Percentiles rank a stretch among this genome's conserved stretches.
Evolutionary conservation across 805 yeast genomes (phyloP).

Genomic region (Kodamaea jinghongensis): DNA sequence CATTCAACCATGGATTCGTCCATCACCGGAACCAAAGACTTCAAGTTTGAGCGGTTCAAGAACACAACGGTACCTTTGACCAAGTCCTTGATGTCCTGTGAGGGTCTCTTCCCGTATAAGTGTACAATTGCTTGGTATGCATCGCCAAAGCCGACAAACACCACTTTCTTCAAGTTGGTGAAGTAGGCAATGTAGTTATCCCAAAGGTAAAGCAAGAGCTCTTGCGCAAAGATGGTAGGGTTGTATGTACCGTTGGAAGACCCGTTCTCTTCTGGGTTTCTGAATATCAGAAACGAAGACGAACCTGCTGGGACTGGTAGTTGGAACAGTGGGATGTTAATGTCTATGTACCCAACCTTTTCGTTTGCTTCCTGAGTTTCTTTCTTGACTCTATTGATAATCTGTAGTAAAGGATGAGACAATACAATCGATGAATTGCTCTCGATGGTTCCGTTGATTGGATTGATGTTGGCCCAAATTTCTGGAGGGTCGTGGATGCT

Average conservation of each 20-base stretch:
- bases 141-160: constrained; percentile 86
- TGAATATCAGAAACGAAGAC: constrained; percentile 9
- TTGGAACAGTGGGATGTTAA: constrained; percentile 67
- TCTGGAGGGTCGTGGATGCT: constrained; percentile 90
- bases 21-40: constrained; percentile 78
- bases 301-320: constrained; percentile 22
- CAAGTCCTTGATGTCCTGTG: constrained; percentile 50
- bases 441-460: constrained; percentile 74
- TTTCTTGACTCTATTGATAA: constrained; percentile 54
- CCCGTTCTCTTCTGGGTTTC: constrained; percentile 35
- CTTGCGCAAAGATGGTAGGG: constrained; percentile 70
- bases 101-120: constrained; percentile 74
- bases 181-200: constrained; percentile 84
- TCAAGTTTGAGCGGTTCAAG: constrained; percentile 64
- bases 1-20: constrained; percentile 91
- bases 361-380: constrained; percentile 25
- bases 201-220: constrained; percentile 77
- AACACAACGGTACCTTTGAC: constrained; percentile 72
- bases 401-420: constrained; percentile 62
- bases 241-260: constrained; percentile 41
- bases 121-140: constrained; percentile 85
- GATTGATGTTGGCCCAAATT: constrained; percentile 83
- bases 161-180: constrained; percentile 58
- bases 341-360: constrained; percentile 74
- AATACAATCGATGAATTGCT: constrained; percentile 68